Conservation (phyloP, 768 basidiomycete genomes). For the Grammothele lineata region DNA sequence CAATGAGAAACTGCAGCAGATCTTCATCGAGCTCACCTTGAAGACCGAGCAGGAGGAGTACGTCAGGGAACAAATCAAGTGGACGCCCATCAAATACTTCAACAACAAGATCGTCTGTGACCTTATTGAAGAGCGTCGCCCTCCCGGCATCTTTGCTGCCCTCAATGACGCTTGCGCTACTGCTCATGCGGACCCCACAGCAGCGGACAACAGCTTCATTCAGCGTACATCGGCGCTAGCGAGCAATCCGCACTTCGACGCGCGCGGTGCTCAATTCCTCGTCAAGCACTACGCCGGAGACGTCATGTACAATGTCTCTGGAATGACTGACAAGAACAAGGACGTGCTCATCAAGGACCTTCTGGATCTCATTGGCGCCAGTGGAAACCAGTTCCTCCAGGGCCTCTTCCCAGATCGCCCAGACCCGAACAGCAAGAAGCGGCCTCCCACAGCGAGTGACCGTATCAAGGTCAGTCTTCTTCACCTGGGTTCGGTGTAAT, state of each 20-base stretch:
- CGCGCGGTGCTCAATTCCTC: slow-evolving; percentile 90
- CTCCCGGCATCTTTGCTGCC: slow-evolving; percentile 96
- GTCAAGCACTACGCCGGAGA: slow-evolving; percentile 98
- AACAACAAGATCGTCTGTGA: slow-evolving; percentile 98
- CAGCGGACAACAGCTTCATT: slow-evolving; percentile 95
- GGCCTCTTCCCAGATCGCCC: slow-evolving; percentile 89
- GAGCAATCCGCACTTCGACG: slow-evolving; percentile 90
- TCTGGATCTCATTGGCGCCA: slow-evolving; percentile 79
- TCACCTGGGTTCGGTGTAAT: neutral
- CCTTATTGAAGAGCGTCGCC: slow-evolving; percentile 93
- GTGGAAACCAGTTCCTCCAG: slow-evolving; percentile 83
- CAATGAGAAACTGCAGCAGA: slow-evolving; percentile 99
- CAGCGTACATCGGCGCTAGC: slow-evolving; percentile 82
- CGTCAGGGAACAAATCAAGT: slow-evolving; percentile 96
- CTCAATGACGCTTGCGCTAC: slow-evolving; percentile 99
- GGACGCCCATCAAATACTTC: slow-evolving; percentile 99
- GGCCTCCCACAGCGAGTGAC: slow-evolving; percentile 96
- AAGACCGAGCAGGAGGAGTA: slow-evolving; percentile 99
- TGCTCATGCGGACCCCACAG: slow-evolving; percentile 93
- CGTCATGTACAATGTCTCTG: slow-evolving; percentile 94
- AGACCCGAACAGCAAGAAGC: slow-evolving; percentile 95
- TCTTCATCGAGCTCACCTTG: slow-evolving; percentile 97
- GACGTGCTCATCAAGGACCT: slow-evolving; percentile 94
- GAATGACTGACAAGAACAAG: slow-evolving; percentile 99
- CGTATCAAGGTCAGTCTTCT: slow-evolving; percentile 76